Evolutionary conservation across 768 basidiomycete genomes (phyloP).

Genomic region (Trametes elegans): DNA sequence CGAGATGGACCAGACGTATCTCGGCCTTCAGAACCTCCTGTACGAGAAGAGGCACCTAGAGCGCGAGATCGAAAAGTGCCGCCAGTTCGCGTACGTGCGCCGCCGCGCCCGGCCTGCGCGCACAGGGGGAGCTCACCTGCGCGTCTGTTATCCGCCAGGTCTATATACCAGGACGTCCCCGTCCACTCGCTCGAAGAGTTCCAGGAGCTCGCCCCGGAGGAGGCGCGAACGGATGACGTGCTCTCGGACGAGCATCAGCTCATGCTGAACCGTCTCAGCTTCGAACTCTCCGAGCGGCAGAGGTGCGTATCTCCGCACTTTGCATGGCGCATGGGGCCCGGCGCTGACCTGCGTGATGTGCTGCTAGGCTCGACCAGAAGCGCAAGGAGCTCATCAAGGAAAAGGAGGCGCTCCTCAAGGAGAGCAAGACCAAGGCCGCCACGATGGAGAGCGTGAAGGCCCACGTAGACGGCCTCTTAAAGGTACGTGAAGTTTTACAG

Average conservation of each 20-base stretch:
- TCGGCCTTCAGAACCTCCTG: conserved; percentile 80
- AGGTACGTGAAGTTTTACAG: conserved; percentile 42
- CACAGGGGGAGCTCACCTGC: neutral
- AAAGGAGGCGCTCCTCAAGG: conserved; percentile 79
- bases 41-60: conserved; percentile 91
- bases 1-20: conserved; percentile 88
- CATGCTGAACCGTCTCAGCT: conserved; percentile 84
- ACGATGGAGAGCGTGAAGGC: conserved; percentile 77
- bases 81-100: conserved; percentile 81
- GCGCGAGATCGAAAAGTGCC: conserved; percentile 89
- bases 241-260: conserved; percentile 74
- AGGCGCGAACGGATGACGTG: conserved; percentile 58
- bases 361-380: conserved; percentile 70
- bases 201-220: conserved; percentile 62
- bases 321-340: no score
- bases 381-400: conserved; percentile 64
- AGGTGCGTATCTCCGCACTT: conserved; percentile 50
- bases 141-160: conserved; percentile 41
- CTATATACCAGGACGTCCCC: conserved; percentile 85
- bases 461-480: conserved; percentile 74
- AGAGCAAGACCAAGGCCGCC: conserved; percentile 69
- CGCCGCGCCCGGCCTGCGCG: neutral
- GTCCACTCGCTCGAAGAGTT: conserved; percentile 73
- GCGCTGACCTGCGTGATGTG: no score
- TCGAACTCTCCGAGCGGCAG: conserved; percentile 86